Conservation (phyloP, 306 rosid species). For the Vicia faba region DNA sequence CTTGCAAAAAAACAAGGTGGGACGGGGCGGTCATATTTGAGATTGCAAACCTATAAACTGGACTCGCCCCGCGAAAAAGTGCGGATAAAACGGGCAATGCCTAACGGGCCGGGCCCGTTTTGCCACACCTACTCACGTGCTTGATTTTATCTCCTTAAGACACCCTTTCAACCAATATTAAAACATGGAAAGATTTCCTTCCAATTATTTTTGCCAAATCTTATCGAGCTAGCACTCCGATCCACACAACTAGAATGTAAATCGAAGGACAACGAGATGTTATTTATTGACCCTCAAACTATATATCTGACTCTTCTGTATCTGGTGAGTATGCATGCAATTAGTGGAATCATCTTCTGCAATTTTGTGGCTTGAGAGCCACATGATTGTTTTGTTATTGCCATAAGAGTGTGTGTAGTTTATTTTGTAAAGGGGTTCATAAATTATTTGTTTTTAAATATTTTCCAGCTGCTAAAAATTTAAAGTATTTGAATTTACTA, state of each 20-base stretch:
- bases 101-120: no score
- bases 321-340: constrained; percentile 22
- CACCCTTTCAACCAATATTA: constrained; percentile 24
- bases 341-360: constrained; percentile 12
- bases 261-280: constrained; percentile 18
- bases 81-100: no score
- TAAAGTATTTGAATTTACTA: constrained; percentile 33
- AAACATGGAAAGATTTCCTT: constrained; percentile 9
- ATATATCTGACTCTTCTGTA: constrained; percentile 7
- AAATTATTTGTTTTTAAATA: constrained; percentile 28
- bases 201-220: constrained; percentile 6
- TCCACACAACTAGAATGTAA: constrained; percentile 11
- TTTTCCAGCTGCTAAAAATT: constrained; percentile 30
- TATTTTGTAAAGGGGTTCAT: constrained; percentile 20
- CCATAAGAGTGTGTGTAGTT: constrained; percentile 14
- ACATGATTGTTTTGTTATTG: constrained; percentile 28
- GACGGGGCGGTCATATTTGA: no score
- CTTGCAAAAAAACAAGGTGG: no score
- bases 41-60: no score
- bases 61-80: no score
- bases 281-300: constrained; percentile 15
- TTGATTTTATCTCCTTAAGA: constrained; percentile 24
- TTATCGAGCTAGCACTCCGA: constrained; percentile 8
- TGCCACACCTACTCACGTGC: neutral
- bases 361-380: constrained; percentile 19